A percentile compares a stretch with the other conserved stretches of the same genome.
phyloP scores from a whole-genome alignment of 192 early-diverging fungal genomes.

The Backusella morwellensis region DNA sequence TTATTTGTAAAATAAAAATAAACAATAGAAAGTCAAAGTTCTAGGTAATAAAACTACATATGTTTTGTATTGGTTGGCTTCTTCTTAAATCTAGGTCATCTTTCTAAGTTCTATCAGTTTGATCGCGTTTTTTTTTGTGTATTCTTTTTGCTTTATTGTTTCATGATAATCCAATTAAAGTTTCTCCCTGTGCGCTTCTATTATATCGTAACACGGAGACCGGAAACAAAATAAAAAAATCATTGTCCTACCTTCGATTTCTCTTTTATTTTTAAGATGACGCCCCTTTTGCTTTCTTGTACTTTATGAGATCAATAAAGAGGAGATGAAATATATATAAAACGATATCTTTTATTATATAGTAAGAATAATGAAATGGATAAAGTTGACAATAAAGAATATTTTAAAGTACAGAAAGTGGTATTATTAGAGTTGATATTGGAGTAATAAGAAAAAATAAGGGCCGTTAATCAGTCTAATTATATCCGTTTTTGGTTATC shows the following conservation, averaged over 20 bases:
- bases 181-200: background rate
- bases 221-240: constrained; percentile 1
- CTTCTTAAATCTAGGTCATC: background rate
- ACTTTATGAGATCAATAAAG: background rate
- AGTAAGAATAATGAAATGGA: background rate
- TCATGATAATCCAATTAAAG: background rate
- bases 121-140: background rate
- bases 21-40: background rate
- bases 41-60: background rate
- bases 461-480: background rate
- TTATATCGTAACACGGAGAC: background rate
- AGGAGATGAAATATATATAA: background rate
- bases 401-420: background rate
- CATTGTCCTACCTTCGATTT: background rate
- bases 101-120: background rate
- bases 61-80: background rate
- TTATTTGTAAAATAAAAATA: background rate
- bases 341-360: too few relatives aligned
- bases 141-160: background rate
- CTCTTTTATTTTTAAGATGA: background rate
- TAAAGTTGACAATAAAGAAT: background rate
- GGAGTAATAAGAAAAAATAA: background rate
- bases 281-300: background rate
- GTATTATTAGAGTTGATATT: background rate
- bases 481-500: background rate